These are phyloP conservation scores for Clonostachys byssicola DNA, from an alignment of 2,329 filamentous ascomycete genomes.

Conservation along the genomic window DNA sequence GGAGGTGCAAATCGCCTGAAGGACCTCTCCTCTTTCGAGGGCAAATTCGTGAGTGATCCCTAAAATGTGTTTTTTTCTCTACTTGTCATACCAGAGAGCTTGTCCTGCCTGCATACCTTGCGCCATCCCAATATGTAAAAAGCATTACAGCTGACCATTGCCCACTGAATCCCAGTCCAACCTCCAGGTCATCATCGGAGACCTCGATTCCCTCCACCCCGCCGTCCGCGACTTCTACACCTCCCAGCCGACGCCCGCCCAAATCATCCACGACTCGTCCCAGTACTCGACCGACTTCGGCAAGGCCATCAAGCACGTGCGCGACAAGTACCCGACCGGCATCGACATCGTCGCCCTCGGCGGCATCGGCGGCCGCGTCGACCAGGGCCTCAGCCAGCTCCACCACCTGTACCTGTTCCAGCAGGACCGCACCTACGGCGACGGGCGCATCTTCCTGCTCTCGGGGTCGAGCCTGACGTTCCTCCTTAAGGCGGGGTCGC, in stretches of 20 bases:
- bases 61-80: neutral
- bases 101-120: neutral
- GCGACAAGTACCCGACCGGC: conserved; percentile 20
- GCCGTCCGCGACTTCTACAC: conserved; percentile 64
- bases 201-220: conserved; percentile 77
- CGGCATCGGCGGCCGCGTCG: conserved; percentile 83
- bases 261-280: conserved; percentile 68
- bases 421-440: conserved; percentile 36
- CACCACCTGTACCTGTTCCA: conserved; percentile 75
- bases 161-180: conserved; percentile 34
- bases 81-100: neutral
- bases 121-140: neutral
- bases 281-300: conserved; percentile 89
- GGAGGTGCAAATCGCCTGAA: conserved; percentile 81
- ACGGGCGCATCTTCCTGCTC: conserved; percentile 69
- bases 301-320: conserved; percentile 68
- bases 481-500: conserved; percentile 65
- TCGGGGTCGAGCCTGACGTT: conserved; percentile 81
- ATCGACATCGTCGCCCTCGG: conserved; percentile 76
- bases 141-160: neutral
- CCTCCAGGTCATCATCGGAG: conserved; percentile 76
- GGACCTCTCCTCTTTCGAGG: conserved; percentile 33
- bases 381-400: conserved; percentile 86
- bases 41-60: conserved; percentile 31
- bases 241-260: conserved; percentile 39